Evolutionary conservation across 73 alveolate genomes (phyloP).

Genomic region (Strombidium stylifer): DNA sequence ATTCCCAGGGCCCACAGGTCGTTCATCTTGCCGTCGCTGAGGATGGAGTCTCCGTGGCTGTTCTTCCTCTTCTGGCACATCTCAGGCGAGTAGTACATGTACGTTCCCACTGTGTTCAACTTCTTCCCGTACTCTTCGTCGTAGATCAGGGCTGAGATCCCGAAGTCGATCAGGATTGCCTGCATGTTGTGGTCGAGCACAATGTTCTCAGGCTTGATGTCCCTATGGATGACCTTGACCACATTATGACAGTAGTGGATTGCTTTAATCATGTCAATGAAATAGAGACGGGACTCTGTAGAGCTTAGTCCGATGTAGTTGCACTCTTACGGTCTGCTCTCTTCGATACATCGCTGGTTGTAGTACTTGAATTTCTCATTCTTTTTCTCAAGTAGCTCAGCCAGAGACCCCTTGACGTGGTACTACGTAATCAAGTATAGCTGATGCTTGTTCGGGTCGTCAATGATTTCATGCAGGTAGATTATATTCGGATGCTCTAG

Average conservation of each 20-base stretch:
- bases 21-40: no score
- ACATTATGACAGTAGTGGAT: slow-evolving; percentile 22
- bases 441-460: slow-evolving; percentile 38
- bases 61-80: no score
- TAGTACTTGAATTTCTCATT: no score
- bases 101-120: slow-evolving; percentile 24
- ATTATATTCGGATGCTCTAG: slow-evolving; percentile 52
- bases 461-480: slow-evolving; percentile 44
- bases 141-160: no score
- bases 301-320: no score
- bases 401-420: no score
- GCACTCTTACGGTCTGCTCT: no score
- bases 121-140: slow-evolving; percentile 5
- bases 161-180: slow-evolving; percentile 32
- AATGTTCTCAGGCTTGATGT: slow-evolving; percentile 31
- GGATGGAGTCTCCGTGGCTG: no score
- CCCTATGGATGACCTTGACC: slow-evolving; percentile 33
- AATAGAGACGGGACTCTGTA: no score
- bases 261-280: slow-evolving; percentile 9
- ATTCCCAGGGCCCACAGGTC: slow-evolving; percentile 36
- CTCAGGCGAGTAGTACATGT: slow-evolving; percentile 32
- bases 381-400: no score
- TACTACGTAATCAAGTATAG: slow-evolving; percentile 22
- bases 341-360: no score
- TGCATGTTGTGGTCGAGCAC: slow-evolving; percentile 19